Base-by-base conservation (phyloP, 2,329 filamentous ascomycete genomes). In the Aspergillus pseudotamarii region DNA sequence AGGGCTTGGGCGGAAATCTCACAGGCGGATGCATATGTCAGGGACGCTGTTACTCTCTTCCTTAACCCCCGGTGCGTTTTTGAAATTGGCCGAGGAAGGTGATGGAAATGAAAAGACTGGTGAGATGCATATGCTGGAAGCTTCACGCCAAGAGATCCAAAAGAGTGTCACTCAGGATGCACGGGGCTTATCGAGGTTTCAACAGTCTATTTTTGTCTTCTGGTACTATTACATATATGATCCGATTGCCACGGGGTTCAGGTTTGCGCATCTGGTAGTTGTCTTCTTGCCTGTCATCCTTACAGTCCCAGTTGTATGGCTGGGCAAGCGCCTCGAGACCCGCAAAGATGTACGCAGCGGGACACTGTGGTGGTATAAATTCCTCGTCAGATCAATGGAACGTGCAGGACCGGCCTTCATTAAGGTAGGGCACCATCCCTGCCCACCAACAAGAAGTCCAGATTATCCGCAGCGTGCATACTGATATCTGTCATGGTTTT, bases 401-500 rank as follows among this genome's bases (percentile, higher is more conserved):
- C 85, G 89, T 74, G 93, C 94, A 21, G 95, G 95, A 0, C 94
- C 95, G 51, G 93, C 95, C 0, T 99, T 99, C 74, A 99, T 99
- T 81, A 99, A 99, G 86, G 91, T 92, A 79, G 36, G 21, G 65
- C 48, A 32, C n/a, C 28, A 50, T 30, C 41, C 41, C 46, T 30
- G 11, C 23, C n/a, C 53, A 46, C 32, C 58, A 54, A 43, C n/a
- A 19, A 54, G 56, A 58, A 9, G 58, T 23, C 41, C 21, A 57
- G 9, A n/a, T 19, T 41, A 16, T 11, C 34, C 57, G 21, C 12
- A 30, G 30, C 46, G 19, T 36, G 19, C 45, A 54, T 51, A 60
- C 60, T 58, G 38, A 65, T 45, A 12, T 16, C 36, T 26, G 51
- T 38, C 4, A 6, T 55, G 34, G 34, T 26, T 36, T 26, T 45